phyloP scores from a whole-genome alignment of 2,329 filamentous ascomycete genomes.

The Pestalotiopsis sp. region DNA sequence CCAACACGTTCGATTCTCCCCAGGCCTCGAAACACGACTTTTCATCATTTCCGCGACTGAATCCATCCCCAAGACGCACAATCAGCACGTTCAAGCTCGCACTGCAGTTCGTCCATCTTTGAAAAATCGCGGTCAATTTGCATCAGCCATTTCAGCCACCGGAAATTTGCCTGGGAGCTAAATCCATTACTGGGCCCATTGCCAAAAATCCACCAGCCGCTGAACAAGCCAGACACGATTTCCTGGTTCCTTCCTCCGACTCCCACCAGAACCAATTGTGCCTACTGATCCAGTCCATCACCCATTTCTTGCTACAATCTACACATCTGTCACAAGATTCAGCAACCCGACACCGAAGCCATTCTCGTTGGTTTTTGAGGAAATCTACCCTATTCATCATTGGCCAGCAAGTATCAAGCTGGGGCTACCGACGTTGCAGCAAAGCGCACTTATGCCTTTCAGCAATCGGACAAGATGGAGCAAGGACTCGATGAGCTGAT shows the following conservation, averaged over 20 bases:
- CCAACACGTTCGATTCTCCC: neutral
- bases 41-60: neutral
- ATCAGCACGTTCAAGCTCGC: neutral
- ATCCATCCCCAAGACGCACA: neutral
- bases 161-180: neutral
- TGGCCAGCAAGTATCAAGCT: neutral
- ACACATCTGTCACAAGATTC: neutral
- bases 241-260: neutral
- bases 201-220: neutral
- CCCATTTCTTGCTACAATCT: neutral
- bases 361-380: neutral
- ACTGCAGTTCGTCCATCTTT: neutral
- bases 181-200: neutral
- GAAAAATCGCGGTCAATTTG: neutral
- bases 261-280: neutral
- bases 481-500: constrained; percentile 46
- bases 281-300: neutral
- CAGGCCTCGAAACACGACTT: neutral
- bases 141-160: neutral
- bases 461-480: constrained; percentile 26
- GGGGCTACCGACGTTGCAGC: neutral
- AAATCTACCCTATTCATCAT: neutral
- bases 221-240: neutral
- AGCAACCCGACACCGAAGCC: neutral
- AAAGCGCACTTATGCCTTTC: constrained; percentile 19